These are phyloP conservation scores for Emergomyces africanus DNA, from an alignment of 2,329 filamentous ascomycete species.

Conservation along the genomic window DNA sequence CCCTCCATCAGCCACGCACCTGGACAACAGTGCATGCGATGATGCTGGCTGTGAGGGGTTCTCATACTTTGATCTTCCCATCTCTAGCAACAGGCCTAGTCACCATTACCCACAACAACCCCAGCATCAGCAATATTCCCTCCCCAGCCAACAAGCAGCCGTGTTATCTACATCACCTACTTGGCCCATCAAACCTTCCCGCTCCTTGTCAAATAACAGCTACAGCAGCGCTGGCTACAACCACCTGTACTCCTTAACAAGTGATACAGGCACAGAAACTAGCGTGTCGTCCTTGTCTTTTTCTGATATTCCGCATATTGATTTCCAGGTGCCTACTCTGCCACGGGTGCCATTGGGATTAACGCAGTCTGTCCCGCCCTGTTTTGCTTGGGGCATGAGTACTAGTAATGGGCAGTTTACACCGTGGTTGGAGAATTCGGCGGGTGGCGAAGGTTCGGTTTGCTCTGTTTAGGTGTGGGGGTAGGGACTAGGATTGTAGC, in stretches of 20 bases:
- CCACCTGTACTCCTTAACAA: neutral
- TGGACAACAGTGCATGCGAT: neutral
- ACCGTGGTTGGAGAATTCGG: neutral
- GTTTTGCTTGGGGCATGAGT: neutral
- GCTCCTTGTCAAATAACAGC: neutral
- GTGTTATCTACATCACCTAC: neutral
- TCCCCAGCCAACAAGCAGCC: neutral
- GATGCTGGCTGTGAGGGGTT: neutral
- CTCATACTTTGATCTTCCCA: neutral
- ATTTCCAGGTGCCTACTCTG: neutral
- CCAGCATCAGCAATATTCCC: neutral
- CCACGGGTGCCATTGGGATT: neutral
- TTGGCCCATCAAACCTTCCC: neutral
- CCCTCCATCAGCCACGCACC: neutral
- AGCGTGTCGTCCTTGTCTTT: neutral
- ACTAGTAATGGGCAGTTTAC: neutral
- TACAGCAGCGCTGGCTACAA: neutral
- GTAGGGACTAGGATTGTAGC: neutral
- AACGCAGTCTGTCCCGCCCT: neutral
- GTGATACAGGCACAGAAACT: neutral
- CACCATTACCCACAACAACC: neutral
- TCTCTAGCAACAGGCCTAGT: neutral
- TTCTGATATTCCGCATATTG: neutral
- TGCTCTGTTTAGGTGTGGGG: neutral
- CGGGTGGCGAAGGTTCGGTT: neutral